Evolutionary conservation across 208 protist genomes (phyloP).

Genomic region (Acanthamoeba triangularis): DNA sequence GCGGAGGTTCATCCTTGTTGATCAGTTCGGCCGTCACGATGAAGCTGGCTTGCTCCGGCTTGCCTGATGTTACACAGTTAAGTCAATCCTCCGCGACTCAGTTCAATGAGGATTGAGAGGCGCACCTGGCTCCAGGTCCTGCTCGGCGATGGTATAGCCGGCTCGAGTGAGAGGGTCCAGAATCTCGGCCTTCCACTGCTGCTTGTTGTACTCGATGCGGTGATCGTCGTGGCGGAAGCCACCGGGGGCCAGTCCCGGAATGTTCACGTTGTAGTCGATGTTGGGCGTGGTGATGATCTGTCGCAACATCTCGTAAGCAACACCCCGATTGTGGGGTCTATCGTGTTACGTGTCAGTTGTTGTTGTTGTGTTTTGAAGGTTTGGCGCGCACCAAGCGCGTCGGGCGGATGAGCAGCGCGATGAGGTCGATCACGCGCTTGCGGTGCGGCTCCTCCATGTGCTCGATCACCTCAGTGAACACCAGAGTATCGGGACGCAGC

Average conservation of each 20-base stretch:
- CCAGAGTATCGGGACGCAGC: neutral
- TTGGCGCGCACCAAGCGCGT: neutral
- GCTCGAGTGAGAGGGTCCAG: neutral
- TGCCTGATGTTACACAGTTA: neutral
- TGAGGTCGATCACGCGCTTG: slow-evolving; percentile 33
- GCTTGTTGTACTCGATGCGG: slow-evolving; percentile 22
- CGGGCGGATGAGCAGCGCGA: neutral
- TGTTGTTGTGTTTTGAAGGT: neutral
- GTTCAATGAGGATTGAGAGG: neutral
- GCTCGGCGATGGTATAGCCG: neutral
- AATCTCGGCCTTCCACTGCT: slow-evolving; percentile 13
- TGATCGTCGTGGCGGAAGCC: neutral
- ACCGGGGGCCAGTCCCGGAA: neutral
- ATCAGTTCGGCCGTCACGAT: slow-evolving; percentile 6
- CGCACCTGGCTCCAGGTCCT: neutral
- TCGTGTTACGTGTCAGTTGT: neutral
- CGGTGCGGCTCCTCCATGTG: slow-evolving; percentile 15
- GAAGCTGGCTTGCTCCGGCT: slow-evolving; percentile 29
- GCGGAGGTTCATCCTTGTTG: neutral
- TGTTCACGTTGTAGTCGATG: slow-evolving; percentile 32
- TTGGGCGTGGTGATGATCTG: slow-evolving; percentile 31
- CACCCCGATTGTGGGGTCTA: no score
- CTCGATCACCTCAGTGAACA: slow-evolving; percentile 41
- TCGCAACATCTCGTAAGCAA: no score
- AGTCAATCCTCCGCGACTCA: no score